A percentile compares a stretch with the other conserved stretches of the same genome.
phyloP scores from a whole-genome alignment of 2,329 filamentous ascomycete genomes.

The Xylaria polymorpha region DNA sequence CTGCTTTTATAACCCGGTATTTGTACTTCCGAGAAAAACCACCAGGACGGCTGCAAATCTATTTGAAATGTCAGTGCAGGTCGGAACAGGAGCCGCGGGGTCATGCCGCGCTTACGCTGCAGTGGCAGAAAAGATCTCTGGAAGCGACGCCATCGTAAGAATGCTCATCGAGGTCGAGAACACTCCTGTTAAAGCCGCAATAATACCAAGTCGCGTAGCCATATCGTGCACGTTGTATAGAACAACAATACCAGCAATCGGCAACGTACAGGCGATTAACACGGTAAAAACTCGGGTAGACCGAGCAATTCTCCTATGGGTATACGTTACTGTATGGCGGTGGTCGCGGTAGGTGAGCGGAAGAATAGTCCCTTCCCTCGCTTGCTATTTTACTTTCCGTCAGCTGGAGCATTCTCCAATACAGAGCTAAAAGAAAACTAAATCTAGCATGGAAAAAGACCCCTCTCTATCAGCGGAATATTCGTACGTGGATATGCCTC shows the following conservation, averaged over 20 bases:
- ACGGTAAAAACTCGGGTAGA: constrained; percentile 34
- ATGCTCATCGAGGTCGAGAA: constrained; percentile 37
- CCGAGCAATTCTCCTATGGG: constrained; percentile 27
- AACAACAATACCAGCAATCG: constrained; percentile 31
- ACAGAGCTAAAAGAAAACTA: neutral
- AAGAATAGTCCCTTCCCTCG: constrained; percentile 9
- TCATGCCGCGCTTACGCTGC: constrained; percentile 28
- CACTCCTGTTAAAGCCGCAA: constrained; percentile 30
- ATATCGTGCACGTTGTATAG: constrained; percentile 28
- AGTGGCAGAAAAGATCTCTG: constrained; percentile 36
- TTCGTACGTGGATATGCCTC: constrained; percentile 30
- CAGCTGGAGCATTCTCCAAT: neutral
- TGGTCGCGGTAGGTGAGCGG: constrained; percentile 30
- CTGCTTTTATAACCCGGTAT: neutral
- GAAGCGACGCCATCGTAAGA: constrained; percentile 35
- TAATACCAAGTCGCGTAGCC: constrained; percentile 24
- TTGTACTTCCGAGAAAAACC: constrained; percentile 28
- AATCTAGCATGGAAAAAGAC: neutral
- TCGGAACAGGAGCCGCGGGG: neutral
- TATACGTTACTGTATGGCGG: constrained; percentile 34
- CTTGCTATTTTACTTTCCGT: constrained; percentile 5
- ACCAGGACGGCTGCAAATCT: constrained; percentile 32
- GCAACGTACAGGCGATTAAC: constrained; percentile 30
- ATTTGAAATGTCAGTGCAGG: constrained; percentile 1
- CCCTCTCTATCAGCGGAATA: neutral